phyloP scores from a whole-genome alignment of 2,329 filamentous ascomycete genomes.

The Chlorencoelia australis region DNA sequence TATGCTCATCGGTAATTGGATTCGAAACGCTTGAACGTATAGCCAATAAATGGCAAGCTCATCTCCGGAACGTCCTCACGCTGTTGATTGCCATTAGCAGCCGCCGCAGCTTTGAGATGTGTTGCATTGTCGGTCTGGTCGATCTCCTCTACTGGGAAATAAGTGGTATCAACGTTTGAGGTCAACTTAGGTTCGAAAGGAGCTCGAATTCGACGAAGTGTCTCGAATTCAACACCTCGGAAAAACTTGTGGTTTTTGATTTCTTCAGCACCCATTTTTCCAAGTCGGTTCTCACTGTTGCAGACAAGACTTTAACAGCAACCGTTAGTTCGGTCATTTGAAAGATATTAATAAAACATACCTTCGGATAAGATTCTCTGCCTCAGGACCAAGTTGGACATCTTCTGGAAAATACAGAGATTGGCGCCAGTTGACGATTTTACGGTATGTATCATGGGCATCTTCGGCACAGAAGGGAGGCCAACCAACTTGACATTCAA shows the following conservation, averaged over 20 bases:
- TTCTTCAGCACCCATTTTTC: slow-evolving; percentile 75
- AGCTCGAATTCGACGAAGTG: slow-evolving; percentile 81
- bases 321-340: slow-evolving; percentile 19
- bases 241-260: slow-evolving; percentile 95
- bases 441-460: slow-evolving; percentile 93
- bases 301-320: slow-evolving; percentile 64
- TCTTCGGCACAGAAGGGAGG: slow-evolving; percentile 98
- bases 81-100: slow-evolving; percentile 40
- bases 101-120: slow-evolving; percentile 61
- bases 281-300: slow-evolving; percentile 85
- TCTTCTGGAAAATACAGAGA: slow-evolving; percentile 96
- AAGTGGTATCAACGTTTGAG: slow-evolving; percentile 91
- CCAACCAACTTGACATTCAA: slow-evolving; percentile 97
- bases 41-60: slow-evolving; percentile 91
- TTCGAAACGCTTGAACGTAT: slow-evolving; percentile 95
- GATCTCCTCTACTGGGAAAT: slow-evolving; percentile 98
- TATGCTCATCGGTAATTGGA: slow-evolving; percentile 50
- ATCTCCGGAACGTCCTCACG: slow-evolving; percentile 82
- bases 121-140: slow-evolving; percentile 92
- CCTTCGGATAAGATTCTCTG: slow-evolving; percentile 87
- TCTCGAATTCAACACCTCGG: slow-evolving; percentile 91
- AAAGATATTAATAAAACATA: slow-evolving; percentile 34
- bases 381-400: slow-evolving; percentile 76
- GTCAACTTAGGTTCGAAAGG: slow-evolving; percentile 92
- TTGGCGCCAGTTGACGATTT: slow-evolving; percentile 97